phyloP scores from a whole-genome alignment of 148 eudicot species.

The Camellia sinensis region DNA sequence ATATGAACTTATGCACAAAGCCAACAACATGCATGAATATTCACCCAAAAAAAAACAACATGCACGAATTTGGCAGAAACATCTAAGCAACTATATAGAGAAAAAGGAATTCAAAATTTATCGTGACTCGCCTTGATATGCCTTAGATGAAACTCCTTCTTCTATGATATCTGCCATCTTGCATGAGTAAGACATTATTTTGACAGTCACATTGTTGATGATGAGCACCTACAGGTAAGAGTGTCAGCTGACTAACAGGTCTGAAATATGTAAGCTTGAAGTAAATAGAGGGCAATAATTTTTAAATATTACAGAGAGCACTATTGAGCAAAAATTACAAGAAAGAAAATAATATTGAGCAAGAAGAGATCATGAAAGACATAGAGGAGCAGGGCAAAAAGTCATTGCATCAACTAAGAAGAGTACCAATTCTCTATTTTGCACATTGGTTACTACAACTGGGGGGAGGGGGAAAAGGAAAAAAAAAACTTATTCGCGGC shows the following conservation, averaged over 20 bases:
- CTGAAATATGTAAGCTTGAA: conserved; percentile 12
- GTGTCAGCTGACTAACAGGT: conserved; percentile 9
- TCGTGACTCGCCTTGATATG: conserved; percentile 28
- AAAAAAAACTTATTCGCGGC: too few species aligned
- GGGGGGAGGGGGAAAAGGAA: neutral
- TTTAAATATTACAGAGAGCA: neutral
- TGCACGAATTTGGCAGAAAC: too few species aligned
- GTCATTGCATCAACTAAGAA: neutral
- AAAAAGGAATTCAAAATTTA: conserved; percentile 12
- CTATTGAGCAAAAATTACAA: neutral
- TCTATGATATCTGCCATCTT: conserved; percentile 95
- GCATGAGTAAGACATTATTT: conserved; percentile 85
- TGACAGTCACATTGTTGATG: conserved; percentile 84
- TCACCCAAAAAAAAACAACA: too few species aligned
- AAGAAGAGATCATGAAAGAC: too few species aligned
- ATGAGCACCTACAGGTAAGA: conserved; percentile 72
- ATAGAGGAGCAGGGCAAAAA: neutral
- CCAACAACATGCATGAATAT: too few species aligned
- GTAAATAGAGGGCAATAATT: neutral
- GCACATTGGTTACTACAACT: too few species aligned
- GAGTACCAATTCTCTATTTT: neutral
- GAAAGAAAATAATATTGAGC: neutral
- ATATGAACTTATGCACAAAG: too few species aligned
- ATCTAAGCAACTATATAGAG: neutral
- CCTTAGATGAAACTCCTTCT: conserved; percentile 94